phyloP scores from a whole-genome alignment of 306 rosid species.

The Notholithocarpus densiflorus region DNA sequence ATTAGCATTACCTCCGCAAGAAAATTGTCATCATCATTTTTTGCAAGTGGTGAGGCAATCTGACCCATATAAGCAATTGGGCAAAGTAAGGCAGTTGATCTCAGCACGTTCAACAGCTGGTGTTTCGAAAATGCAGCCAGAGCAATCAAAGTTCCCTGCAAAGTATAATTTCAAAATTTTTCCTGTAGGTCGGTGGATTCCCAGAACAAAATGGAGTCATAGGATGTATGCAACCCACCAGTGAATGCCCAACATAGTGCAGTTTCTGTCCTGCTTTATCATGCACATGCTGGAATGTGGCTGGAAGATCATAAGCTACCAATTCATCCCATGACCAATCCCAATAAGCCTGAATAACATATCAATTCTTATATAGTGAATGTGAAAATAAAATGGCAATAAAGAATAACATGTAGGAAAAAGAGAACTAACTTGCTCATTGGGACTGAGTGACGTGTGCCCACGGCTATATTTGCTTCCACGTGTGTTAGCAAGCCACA shows the following conservation, averaged over 20 bases:
- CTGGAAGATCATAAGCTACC: constrained; percentile 85
- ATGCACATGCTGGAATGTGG: constrained; percentile 68
- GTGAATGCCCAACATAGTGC: constrained; percentile 92
- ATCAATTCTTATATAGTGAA: background rate
- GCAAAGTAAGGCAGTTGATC: constrained; percentile 84
- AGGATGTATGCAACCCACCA: constrained; percentile 41
- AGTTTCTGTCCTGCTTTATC: constrained; percentile 69
- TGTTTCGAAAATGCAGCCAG: constrained; percentile 72
- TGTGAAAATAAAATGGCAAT: background rate
- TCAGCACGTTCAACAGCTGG: constrained; percentile 46
- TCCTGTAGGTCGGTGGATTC: background rate
- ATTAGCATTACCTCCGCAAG: constrained; percentile 56
- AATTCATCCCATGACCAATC: constrained; percentile 99
- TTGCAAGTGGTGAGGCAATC: constrained; percentile 69
- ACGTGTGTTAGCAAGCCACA: constrained; percentile 75
- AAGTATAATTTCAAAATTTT: constrained; percentile 10
- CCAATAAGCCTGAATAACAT: constrained; percentile 61
- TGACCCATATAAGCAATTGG: constrained; percentile 83
- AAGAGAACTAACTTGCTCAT: constrained; percentile 44
- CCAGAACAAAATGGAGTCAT: background rate
- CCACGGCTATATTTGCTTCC: constrained; percentile 70
- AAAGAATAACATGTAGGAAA: background rate
- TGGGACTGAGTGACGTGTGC: constrained; percentile 36
- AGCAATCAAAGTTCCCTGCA: constrained; percentile 82
- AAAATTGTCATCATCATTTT: constrained; percentile 64